phyloP scores from a whole-genome alignment of 345 rosid species.

The Turritis glabra region DNA sequence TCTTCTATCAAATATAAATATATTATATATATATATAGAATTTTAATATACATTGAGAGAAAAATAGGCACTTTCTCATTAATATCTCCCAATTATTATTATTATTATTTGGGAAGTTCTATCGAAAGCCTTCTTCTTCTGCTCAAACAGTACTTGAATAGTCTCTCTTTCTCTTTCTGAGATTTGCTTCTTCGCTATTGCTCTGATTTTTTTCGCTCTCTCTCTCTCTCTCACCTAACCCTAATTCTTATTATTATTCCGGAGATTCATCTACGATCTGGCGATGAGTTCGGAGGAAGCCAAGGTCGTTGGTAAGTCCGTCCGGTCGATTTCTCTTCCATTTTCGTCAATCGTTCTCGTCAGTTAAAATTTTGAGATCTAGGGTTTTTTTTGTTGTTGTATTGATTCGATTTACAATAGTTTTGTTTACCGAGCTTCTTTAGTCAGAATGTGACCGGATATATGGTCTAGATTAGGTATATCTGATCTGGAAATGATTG shows the following conservation, averaged over 20 bases:
- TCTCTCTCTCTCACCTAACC: conserved; percentile 2
- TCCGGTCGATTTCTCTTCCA: neutral
- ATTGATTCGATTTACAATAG: conserved; percentile 1
- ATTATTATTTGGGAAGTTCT: no score
- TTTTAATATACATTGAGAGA: no score
- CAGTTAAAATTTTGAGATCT: conserved; percentile 19
- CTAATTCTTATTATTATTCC: conserved; percentile 1
- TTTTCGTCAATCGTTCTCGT: neutral
- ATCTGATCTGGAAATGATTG: conserved; percentile 22
- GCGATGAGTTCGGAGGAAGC: conserved; percentile 38
- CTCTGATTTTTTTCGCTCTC: neutral
- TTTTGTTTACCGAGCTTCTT: neutral
- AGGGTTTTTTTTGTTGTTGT: conserved; percentile 12
- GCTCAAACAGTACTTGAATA: neutral
- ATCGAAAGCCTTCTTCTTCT: neutral
- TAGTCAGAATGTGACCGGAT: conserved; percentile 19
- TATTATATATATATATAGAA: no score
- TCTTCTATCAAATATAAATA: no score
- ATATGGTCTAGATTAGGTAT: neutral
- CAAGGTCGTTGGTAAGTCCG: conserved; percentile 40
- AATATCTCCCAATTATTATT: no score
- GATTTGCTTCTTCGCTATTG: conserved; percentile 13
- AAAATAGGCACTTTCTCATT: no score
- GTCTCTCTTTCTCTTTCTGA: conserved; percentile 5
- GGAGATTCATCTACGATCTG: neutral